phyloP scores from a whole-genome alignment of 23 red algal genomes.

The Pyropia yezoensis region DNA sequence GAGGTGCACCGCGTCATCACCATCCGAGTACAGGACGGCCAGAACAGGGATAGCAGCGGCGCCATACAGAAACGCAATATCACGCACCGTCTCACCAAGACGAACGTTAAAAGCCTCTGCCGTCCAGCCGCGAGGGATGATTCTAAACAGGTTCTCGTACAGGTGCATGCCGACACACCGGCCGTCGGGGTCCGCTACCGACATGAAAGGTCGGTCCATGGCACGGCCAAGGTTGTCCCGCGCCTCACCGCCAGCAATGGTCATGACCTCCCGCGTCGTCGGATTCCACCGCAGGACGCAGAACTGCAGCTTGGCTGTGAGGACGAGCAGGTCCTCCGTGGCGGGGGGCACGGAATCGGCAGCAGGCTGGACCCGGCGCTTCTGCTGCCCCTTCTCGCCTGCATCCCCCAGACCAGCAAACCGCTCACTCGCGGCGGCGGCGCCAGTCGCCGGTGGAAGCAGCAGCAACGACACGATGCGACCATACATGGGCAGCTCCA shows the following conservation, averaged over 20 bases:
- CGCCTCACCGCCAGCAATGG: constrained; percentile 60
- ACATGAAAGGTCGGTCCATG: constrained; percentile 30
- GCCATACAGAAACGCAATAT: constrained; percentile 90
- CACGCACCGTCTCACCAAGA: constrained; percentile 51
- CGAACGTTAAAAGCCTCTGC: constrained; percentile 90
- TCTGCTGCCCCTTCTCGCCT: neutral
- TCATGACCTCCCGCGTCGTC: constrained; percentile 32
- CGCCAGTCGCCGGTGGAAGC: constrained; percentile 7
- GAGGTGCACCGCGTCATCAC: constrained; percentile 33
- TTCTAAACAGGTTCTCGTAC: constrained; percentile 67
- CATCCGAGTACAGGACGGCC: constrained; percentile 50
- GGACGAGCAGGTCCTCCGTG: constrained; percentile 70
- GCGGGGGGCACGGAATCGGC: neutral
- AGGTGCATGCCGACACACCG: constrained; percentile 72
- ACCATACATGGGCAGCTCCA: constrained; percentile 78
- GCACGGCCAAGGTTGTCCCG: constrained; percentile 47
- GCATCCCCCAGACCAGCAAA: neutral
- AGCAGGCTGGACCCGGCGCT: neutral
- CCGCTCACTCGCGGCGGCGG: constrained; percentile 7
- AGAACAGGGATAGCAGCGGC: constrained; percentile 50
- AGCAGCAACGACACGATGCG: constrained; percentile 54
- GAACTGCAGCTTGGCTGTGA: constrained; percentile 79
- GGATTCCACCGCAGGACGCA: constrained; percentile 69
- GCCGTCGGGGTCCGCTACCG: constrained; percentile 63
- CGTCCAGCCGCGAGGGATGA: constrained; percentile 65